Base-by-base conservation (phyloP, 805 yeast genomes). In the Candida tibetensis region DNA sequence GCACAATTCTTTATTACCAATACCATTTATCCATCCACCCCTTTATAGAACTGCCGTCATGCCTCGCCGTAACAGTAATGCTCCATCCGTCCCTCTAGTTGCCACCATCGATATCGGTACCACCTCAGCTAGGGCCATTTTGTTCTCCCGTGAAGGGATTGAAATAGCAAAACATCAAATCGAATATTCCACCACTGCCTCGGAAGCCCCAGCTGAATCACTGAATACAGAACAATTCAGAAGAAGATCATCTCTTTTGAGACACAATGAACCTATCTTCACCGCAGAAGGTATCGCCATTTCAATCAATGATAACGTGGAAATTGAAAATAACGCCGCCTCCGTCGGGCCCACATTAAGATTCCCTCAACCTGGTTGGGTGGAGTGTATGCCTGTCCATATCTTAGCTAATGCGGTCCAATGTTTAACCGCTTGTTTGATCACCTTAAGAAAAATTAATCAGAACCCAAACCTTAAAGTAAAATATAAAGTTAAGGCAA, bases 31-130 rank as follows among this genome's bases (percentile, higher is more conserved):
- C n/a, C n/a, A n/a, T n/a, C n/a, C n/a, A n/a, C n/a, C n/a, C n/a
- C n/a, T n/a, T n/a, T n/a, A n/a, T n/a, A n/a, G n/a, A n/a, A n/a
- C n/a, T n/a, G n/a, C n/a, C n/a, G n/a, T n/a, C 12, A 69, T 69
- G 74, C 64, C 66, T 17, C 72, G 74, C 45, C 69, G 74, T 48
- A 55, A 62, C 29, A 59, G 66, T 37, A 62, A 58, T 38, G 70
- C 72, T 6, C 73, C 74, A 4, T 49, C 59, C 37, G 51, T 55
- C 29, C 71, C 74, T 3, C 58, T 69, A 15, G 58, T 86, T 34
- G 89, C 86, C 12, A 77, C 95, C 39, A 80, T 88, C 30, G 96
- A 88, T 60, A 86, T 82, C 33, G 97, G 97, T 28, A 89, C 97
- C 18, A 89, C 96, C 2, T 85, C 95, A 15, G 85, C 96, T 16